Base-by-base conservation (phyloP, 2,329 filamentous ascomycete species). In the Aspergillus novofumigatus region DNA sequence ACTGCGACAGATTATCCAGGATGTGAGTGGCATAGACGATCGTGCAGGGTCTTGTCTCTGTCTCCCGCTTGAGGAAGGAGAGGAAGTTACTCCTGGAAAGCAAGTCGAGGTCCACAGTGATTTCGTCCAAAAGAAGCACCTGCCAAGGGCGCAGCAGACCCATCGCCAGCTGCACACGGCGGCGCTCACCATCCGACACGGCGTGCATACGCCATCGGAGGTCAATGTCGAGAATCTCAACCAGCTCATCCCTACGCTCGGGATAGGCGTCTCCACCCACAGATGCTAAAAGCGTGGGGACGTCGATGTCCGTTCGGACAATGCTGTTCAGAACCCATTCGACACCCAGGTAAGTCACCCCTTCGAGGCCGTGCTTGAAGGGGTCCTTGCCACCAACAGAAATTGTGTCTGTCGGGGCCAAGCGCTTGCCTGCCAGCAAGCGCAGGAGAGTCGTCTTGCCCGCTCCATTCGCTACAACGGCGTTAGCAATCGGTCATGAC, bases 311-410 rank as follows among this genome's bases (percentile, higher is more conserved):
- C 29, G 89, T 95, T 52, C 93, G 89, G 50, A 97, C 94, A 67
- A 97, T 96, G 51, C 90, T 91, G 79, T 97, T 97, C 9, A 99
- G 84, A 3, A 97, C 94, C 94, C 94, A 99, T 80, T 99, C 94
- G 0, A 97, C 85, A 0, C 94, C 94, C 7, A 99, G 88, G 75
- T 99, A 99, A 23, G 93, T 97, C 32, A 99, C 93, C 60, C 94
- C 94, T 76, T 96, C 90, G 28, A 97, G 85, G 10, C 88, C 86
- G 38, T 92, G 84, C 73, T 91, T 89, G 84, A 99, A 99, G 8
- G 94, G 94, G 75, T 99, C 94, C 51, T 91, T 85, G 61, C 90
- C 91, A 51, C 85, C 88, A 60, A 99, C 87, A 67, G 78, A 80
- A 72, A 99, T 90, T 62, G 87, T 86, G 70, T 83, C 80, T 53